Conservation (phyloP, 352 stramenopile species). For the Phytophthora brassicae region DNA sequence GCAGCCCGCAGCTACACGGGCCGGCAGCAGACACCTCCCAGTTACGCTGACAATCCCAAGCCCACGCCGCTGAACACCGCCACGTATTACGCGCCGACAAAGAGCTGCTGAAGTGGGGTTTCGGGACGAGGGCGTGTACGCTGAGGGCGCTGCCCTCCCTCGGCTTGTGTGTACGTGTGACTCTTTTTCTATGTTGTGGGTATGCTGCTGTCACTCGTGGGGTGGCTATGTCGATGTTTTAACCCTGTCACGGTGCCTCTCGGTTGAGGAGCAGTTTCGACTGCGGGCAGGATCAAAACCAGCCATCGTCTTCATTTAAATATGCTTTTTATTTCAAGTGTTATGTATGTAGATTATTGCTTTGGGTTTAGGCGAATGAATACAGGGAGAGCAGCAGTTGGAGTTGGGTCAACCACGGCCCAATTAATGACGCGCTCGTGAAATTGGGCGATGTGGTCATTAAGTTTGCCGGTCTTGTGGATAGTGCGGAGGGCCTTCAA, state of each 20-base stretch:
- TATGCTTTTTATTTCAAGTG: neutral
- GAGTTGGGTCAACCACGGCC: slow-evolving; percentile 3
- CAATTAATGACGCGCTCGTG: neutral
- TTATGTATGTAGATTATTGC: neutral
- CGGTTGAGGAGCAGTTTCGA: neutral
- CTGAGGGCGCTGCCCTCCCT: no score
- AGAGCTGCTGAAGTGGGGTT: no score
- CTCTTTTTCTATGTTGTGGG: no score
- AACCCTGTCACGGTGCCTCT: neutral
- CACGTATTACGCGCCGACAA: no score
- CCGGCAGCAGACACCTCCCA: no score
- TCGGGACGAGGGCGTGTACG: no score
- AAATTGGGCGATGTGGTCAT: neutral
- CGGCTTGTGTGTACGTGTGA: no score
- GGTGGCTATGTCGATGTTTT: no score
- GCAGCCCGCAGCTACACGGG: no score
- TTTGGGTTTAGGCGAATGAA: neutral
- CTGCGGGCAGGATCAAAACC: neutral
- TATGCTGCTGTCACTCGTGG: no score
- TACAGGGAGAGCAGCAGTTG: neutral
- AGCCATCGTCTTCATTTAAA: neutral
- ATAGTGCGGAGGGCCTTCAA: neutral
- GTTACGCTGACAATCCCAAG: no score
- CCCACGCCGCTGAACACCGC: no score
- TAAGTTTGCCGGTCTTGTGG: slow-evolving; percentile 5